These are phyloP conservation scores for Phytophthora palmivora DNA, from an alignment of 352 stramenopile species.

Conservation along the genomic window DNA sequence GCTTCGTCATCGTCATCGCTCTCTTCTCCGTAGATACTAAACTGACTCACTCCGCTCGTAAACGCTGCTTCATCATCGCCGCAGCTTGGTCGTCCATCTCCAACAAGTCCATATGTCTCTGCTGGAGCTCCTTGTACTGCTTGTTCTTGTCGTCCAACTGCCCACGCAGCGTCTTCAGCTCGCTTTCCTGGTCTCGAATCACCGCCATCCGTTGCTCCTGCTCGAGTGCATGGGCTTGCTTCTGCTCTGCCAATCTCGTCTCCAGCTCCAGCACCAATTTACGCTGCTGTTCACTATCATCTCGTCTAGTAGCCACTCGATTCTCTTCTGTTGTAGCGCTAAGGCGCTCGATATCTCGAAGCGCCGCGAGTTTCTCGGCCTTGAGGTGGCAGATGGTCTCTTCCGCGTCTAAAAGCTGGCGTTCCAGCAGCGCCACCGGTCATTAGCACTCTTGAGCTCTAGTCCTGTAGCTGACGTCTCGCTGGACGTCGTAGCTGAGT, in stretches of 20 bases:
- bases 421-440: constrained; percentile 58
- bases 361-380: constrained; percentile 68
- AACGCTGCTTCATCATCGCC: constrained; percentile 24
- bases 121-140: constrained; percentile 38
- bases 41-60: constrained; percentile 29
- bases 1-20: constrained; percentile 36
- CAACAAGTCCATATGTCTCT: constrained; percentile 41
- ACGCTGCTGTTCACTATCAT: constrained; percentile 24
- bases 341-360: constrained; percentile 66
- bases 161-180: constrained; percentile 47
- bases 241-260: constrained; percentile 39
- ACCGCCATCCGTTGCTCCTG: constrained; percentile 64
- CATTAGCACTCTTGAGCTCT: constrained; percentile 65
- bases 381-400: constrained; percentile 81
- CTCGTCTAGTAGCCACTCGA: not conserved
- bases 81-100: constrained; percentile 37
- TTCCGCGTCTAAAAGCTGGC: constrained; percentile 68
- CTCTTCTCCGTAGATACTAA: constrained; percentile 41
- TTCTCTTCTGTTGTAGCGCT: constrained; percentile 8
- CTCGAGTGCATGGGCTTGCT: constrained; percentile 46
- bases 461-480: constrained; percentile 11
- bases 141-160: constrained; percentile 36
- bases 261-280: constrained; percentile 51
- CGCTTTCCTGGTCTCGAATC: constrained; percentile 67
- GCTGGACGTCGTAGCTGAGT: not conserved